phyloP scores from a whole-genome alignment of 2,329 filamentous ascomycete species.

The Aspergillus fijiensis region DNA sequence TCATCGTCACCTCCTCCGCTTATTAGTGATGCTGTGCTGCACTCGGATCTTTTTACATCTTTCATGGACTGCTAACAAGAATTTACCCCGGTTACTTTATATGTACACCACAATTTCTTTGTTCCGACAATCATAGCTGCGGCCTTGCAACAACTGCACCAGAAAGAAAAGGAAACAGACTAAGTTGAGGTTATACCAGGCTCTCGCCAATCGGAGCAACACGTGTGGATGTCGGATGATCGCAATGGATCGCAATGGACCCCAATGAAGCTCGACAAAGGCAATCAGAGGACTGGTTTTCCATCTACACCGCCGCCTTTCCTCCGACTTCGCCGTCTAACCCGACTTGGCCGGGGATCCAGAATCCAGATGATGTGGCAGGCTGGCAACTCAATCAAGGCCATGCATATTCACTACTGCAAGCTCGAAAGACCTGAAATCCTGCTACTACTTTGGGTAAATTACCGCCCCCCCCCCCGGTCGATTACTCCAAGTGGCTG shows the following conservation, averaged over 20 bases:
- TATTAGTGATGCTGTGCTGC: slow-evolving; percentile 4
- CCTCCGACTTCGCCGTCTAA: background rate
- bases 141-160: background rate
- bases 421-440: too few species aligned
- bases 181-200: background rate
- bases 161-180: background rate
- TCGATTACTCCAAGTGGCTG: background rate
- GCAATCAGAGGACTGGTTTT: background rate
- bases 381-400: background rate
- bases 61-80: background rate
- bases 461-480: background rate
- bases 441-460: background rate
- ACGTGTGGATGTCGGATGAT: background rate
- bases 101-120: background rate
- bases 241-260: background rate
- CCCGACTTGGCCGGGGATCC: background rate
- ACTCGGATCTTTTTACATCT: background rate
- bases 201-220: background rate
- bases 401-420: too few species aligned
- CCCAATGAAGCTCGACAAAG: background rate
- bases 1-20: background rate
- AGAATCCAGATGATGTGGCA: too few species aligned
- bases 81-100: background rate
- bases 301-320: background rate
- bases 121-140: background rate